A percentile compares a stretch with the other conserved stretches of the same genome.
Conservation (phyloP, 1,284 basidiomycete genomes). For the Athelia sp. region DNA sequence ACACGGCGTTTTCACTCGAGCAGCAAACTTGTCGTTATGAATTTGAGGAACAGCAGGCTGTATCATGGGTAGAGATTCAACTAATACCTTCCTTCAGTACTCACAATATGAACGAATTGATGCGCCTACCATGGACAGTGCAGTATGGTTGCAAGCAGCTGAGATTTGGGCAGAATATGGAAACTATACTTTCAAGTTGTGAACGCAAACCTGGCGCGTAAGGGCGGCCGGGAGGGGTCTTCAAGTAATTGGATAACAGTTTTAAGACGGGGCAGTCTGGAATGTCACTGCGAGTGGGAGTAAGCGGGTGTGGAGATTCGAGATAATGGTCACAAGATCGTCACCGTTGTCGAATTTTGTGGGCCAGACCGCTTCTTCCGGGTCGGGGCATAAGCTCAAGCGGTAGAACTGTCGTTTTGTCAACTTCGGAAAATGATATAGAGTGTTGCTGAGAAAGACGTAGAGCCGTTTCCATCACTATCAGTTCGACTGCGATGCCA, state of each 20-base stretch:
- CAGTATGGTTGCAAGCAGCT: slow-evolving; percentile 51
- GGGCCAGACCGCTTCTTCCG: slow-evolving; percentile 23
- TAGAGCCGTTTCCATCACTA: slow-evolving; percentile 38
- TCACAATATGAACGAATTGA: neutral
- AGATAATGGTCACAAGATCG: neutral
- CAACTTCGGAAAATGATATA: slow-evolving; percentile 35
- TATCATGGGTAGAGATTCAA: slow-evolving; percentile 26
- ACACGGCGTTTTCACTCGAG: slow-evolving; percentile 25
- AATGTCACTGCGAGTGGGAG: slow-evolving; percentile 15
- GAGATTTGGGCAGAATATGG: slow-evolving; percentile 47
- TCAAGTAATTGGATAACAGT: slow-evolving; percentile 3
- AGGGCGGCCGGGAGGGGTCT: neutral
- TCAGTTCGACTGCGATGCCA: slow-evolving; percentile 35
- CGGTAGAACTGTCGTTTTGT: slow-evolving; percentile 36
- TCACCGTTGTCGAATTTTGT: slow-evolving; percentile 30
- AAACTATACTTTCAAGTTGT: slow-evolving; percentile 30
- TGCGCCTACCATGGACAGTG: slow-evolving; percentile 39
- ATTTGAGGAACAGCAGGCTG: slow-evolving; percentile 17
- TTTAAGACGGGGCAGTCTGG: slow-evolving; percentile 10
- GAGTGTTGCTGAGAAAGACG: slow-evolving; percentile 29
- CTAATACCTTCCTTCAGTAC: slow-evolving; percentile 14
- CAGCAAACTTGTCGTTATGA: slow-evolving; percentile 15
- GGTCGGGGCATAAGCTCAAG: slow-evolving; percentile 23
- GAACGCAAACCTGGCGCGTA: slow-evolving; percentile 12
- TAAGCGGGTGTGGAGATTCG: neutral